Base-by-base conservation (phyloP, 257 asterid species). In the Ehretia macrophylla region DNA sequence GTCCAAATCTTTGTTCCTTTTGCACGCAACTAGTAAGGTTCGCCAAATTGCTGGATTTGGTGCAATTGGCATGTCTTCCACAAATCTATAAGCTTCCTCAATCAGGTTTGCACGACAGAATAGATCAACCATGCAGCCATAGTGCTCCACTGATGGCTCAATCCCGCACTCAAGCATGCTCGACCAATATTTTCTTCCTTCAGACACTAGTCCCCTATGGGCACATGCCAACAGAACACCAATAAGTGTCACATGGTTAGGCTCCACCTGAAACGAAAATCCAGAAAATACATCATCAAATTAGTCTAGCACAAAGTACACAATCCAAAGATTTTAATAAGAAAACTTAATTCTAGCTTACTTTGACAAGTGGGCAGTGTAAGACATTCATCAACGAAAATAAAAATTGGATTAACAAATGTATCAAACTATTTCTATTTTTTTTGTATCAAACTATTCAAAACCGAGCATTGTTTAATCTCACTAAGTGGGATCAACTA, bases 121-220 rank as follows among this genome's bases (percentile, higher is more conserved):
- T 21, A 86, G 62, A 79, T 81, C 93, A 0, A 83, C 88, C 88
- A 85, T 78, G 81, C 85, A 81, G 60, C 88, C 81, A 54, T 83
- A 86, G 49, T 83, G 85, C 83, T 86, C 95, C 78, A 77, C 68
- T 19, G 89, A 77, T 10, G 92, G 92, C 42, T 79, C 85, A n/a
- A 83, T 77, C n/a, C 83, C 81, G 17, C 77, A 75, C 11, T 61
- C 72, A 1, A 77, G 47, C 92, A 86, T 79, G 72, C 63, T 47
- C 4, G 81, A 68, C 91, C 95, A 83, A 54, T 77, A 81, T 70
- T 63, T 77, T 70, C 56, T 70, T 46, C 93, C 93, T 27, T 79
- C 79, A 0, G 71, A 67, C 46, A 86, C 81, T 46, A 79, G 74
- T 55, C 92, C 85, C 21, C 80, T 72, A 42, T 83, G 88, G 10